Percentiles rank a stretch among this genome's conserved stretches.
phyloP scores from a whole-genome alignment of 1,284 basidiomycete genomes.

The Malassezia brasiliensis region DNA sequence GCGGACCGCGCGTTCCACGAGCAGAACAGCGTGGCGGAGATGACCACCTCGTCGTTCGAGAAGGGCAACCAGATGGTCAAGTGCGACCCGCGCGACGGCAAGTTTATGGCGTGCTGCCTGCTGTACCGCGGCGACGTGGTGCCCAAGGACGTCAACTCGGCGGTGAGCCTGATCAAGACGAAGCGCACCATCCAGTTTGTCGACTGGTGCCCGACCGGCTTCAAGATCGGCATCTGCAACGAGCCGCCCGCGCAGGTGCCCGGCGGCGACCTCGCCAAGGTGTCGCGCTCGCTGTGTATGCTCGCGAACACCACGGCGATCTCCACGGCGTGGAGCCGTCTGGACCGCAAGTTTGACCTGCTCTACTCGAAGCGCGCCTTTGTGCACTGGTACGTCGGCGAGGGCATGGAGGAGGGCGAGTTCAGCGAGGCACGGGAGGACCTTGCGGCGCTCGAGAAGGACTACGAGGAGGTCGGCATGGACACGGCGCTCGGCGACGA shows the following conservation, averaged over 20 bases:
- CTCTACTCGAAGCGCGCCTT: slow-evolving; percentile 54
- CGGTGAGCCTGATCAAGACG: slow-evolving; percentile 88
- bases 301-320: slow-evolving; percentile 90
- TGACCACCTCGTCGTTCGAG: slow-evolving; percentile 98
- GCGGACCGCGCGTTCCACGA: slow-evolving; percentile 74
- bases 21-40: slow-evolving; percentile 93
- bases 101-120: slow-evolving; percentile 68
- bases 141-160: slow-evolving; percentile 89
- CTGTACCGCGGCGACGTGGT: slow-evolving; percentile 82
- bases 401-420: slow-evolving; percentile 99
- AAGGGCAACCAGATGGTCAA: slow-evolving; percentile 87
- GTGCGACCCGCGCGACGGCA: slow-evolving; percentile 53
- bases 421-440: slow-evolving; percentile 96
- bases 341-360: slow-evolving; percentile 98
- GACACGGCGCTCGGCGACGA: slow-evolving; percentile 74
- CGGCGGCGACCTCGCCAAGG: slow-evolving; percentile 88
- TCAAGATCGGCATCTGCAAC: slow-evolving; percentile 91
- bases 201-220: slow-evolving; percentile 98
- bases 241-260: slow-evolving; percentile 75
- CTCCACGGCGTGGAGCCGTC: slow-evolving; percentile 82
- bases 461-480: slow-evolving; percentile 60
- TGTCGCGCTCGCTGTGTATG: slow-evolving; percentile 91
- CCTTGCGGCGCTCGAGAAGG: slow-evolving; percentile 87
- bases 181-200: slow-evolving; percentile 65
- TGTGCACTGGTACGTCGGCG: slow-evolving; percentile 64